These are phyloP conservation scores for Thelephora terrestris DNA, from an alignment of 1,284 basidiomycete genomes.

Conservation along the genomic window DNA sequence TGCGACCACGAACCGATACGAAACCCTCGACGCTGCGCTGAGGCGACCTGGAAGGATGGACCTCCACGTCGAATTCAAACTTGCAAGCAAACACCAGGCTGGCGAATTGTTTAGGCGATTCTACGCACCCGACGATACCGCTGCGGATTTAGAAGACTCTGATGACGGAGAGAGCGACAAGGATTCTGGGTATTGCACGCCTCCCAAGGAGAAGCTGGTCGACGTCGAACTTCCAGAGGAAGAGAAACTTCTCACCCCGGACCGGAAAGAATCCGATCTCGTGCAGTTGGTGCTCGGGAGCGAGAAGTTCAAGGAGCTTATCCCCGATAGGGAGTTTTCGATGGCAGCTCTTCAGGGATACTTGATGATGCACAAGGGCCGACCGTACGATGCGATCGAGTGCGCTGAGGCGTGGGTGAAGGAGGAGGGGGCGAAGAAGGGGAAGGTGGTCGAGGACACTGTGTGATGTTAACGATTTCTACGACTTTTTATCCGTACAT, in stretches of 20 bases:
- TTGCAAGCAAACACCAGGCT: slow-evolving; percentile 59
- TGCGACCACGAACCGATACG: slow-evolving; percentile 67
- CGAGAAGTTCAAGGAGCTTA: slow-evolving; percentile 39
- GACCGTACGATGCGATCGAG: slow-evolving; percentile 46
- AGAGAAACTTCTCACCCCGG: background rate
- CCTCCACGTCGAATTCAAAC: slow-evolving; percentile 60
- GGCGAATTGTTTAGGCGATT: slow-evolving; percentile 54
- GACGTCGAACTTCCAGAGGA: no score
- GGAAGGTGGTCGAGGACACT: no score
- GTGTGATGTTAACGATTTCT: no score
- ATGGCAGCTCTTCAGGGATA: slow-evolving; percentile 71
- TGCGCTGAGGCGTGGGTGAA: slow-evolving; percentile 18
- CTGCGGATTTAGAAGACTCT: slow-evolving; percentile 4
- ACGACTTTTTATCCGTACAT: no score
- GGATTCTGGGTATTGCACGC: slow-evolving; percentile 13
- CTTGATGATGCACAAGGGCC: no score
- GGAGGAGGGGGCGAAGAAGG: slow-evolving; percentile 15
- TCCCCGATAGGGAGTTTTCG: slow-evolving; percentile 59
- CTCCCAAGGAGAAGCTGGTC: no score
- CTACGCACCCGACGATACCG: slow-evolving; percentile 40
- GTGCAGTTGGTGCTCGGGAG: no score
- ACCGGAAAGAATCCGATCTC: no score
- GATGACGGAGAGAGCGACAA: slow-evolving; percentile 8
- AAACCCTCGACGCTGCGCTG: slow-evolving; percentile 58
- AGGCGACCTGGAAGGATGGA: slow-evolving; percentile 74